Percentiles rank a stretch among this genome's conserved stretches.
Evolutionary conservation across 2,329 filamentous ascomycete species (phyloP).

Genomic region (Coniochaeta pulveracea): DNA sequence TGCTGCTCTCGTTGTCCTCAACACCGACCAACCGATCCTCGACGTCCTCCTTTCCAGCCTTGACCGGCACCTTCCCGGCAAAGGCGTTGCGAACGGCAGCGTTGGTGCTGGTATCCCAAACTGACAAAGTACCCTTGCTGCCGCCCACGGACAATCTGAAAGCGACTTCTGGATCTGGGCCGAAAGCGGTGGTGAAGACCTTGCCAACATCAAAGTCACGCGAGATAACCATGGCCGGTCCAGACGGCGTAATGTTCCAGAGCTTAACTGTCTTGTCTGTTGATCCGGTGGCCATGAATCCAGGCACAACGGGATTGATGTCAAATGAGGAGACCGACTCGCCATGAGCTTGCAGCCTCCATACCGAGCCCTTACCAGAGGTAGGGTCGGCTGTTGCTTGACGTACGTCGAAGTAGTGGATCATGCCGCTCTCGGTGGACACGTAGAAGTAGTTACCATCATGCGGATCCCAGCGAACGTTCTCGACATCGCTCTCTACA

Average conservation of each 20-base stretch:
- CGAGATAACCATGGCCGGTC: slow-evolving; percentile 82
- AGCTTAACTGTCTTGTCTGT: slow-evolving; percentile 94
- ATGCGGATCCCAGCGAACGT: slow-evolving; percentile 85
- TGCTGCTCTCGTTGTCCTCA: slow-evolving; percentile 53
- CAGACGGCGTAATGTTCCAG: slow-evolving; percentile 77
- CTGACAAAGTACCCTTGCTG: slow-evolving; percentile 82
- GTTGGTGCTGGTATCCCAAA: slow-evolving; percentile 97
- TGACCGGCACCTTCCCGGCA: slow-evolving; percentile 56
- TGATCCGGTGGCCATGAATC: slow-evolving; percentile 86
- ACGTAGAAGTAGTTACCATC: slow-evolving; percentile 91
- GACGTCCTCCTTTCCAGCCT: slow-evolving; percentile 40
- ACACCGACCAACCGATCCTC: slow-evolving; percentile 72
- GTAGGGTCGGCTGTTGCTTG: slow-evolving; percentile 62
- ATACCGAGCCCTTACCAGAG: slow-evolving; percentile 65
- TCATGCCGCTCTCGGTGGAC: slow-evolving; percentile 80
- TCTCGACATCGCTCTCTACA: slow-evolving; percentile 92
- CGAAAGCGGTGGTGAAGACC: slow-evolving; percentile 85
- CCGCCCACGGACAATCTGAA: slow-evolving; percentile 90
- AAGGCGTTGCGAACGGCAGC: slow-evolving; percentile 75
- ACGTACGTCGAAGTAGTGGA: slow-evolving; percentile 86
- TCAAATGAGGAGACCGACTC: slow-evolving; percentile 87
- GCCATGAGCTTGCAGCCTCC: slow-evolving; percentile 93
- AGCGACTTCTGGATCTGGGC: slow-evolving; percentile 78
- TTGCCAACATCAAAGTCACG: slow-evolving; percentile 90
- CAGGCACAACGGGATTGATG: slow-evolving; percentile 79